Evolutionary conservation across 2,329 filamentous ascomycete species (phyloP), one percentile per base, ranked within the genome.

Genomic region (Fulvia fulva): DNA sequence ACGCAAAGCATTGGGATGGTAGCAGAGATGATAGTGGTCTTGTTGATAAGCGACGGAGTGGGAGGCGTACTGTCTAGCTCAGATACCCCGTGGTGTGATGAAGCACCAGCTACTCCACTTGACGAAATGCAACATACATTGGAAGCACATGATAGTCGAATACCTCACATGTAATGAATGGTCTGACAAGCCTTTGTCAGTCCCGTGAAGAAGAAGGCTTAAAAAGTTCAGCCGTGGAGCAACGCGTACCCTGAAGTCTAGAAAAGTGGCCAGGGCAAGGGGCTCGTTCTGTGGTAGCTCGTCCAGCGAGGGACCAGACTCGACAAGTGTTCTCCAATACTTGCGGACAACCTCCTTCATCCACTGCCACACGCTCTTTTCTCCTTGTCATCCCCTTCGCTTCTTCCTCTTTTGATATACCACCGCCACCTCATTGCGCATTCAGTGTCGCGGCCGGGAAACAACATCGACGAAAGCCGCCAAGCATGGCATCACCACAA

Each of bases 401-500:
- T 32, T 52, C 45, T 47, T 37, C 51, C 25, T 45, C 25, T 37
- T 30, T 55, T 55, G n/a, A n/a, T n/a, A n/a, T n/a, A n/a, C 16
- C 22, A 51, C 46, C 22, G 26, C 12, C 44, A 23, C 22, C 22
- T 7, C 12, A 45, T 26, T 53, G 28, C 44, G 37, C 37, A n/a
- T 41, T 41, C 16, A 19, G 37, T 47, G 21, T 47, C 19, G 56
- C 58, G 53, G 53, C 53, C 56, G 61, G 58, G 41, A 22, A 58
- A 53, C 58, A 58, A 23, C 61, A 16, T 23, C 30, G 8, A 55
- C 43, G 41, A 28, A 11, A 21, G 32, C n/a, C 22, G 30, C 28
- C 53, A 32, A 44, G 32, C 46, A 61, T 59, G 54, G 59, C 60
- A 30, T 56, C 59, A 45, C 57, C 62, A 16, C 52, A 57, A 46